A percentile compares a stretch with the other conserved stretches of the same genome.
Evolutionary conservation across 768 basidiomycete genomes (phyloP).

Genomic region (Trametes cubensis): DNA sequence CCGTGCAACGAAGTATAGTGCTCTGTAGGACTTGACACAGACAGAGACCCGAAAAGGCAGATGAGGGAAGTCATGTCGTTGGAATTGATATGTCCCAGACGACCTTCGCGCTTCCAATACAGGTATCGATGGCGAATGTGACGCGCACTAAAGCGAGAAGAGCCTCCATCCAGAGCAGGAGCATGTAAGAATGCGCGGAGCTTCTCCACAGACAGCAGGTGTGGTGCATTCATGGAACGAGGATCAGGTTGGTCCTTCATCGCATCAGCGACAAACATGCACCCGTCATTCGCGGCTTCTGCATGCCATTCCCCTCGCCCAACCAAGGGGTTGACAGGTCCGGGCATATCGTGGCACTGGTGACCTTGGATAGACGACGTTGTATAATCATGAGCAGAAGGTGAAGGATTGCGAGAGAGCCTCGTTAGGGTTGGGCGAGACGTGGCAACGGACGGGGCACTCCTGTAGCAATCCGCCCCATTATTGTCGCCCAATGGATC

Average conservation of each 20-base stretch:
- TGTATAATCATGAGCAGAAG: too few species aligned
- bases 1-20: constrained; percentile 31
- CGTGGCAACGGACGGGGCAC: too few species aligned
- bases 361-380: too few species aligned
- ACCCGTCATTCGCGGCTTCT: too few species aligned
- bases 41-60: constrained; percentile 53
- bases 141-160: constrained; percentile 9
- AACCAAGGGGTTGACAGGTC: too few species aligned
- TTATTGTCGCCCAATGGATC: background rate
- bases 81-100: constrained; percentile 39
- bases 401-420: too few species aligned
- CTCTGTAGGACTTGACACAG: constrained; percentile 35
- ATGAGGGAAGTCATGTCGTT: constrained; percentile 47
- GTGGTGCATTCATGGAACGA: too few species aligned
- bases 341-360: too few species aligned
- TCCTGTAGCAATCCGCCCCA: background rate
- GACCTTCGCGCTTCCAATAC: constrained; percentile 36
- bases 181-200: constrained; percentile 20
- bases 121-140: constrained; percentile 22
- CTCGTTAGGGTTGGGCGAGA: too few species aligned
- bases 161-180: constrained; percentile 1
- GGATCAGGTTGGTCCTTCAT: too few species aligned
- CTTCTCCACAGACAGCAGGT: background rate
- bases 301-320: too few species aligned
- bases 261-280: too few species aligned